Conservation (phyloP, 192 early-diverging fungal species). For the Linnemannia zychae region DNA sequence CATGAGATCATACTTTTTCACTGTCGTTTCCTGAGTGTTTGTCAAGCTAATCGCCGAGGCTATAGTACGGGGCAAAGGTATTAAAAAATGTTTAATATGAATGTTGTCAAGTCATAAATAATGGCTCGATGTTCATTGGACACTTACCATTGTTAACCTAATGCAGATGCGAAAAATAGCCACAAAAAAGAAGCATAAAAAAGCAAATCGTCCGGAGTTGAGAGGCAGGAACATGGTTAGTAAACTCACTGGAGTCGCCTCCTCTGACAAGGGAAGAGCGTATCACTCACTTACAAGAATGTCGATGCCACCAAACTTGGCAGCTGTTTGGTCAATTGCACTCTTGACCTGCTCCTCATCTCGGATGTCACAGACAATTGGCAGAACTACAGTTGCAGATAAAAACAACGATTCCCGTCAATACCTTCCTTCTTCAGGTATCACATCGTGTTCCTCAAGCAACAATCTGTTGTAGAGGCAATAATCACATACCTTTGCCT, state of each 20-base stretch:
- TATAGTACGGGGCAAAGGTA: too few species aligned
- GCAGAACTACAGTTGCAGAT: conserved; percentile 65
- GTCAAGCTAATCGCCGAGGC: conserved; percentile 81
- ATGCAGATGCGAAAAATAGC: neutral
- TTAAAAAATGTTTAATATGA: neutral
- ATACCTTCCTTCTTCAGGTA: neutral
- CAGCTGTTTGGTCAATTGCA: conserved; percentile 76
- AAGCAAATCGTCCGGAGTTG: too few species aligned
- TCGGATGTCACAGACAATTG: conserved; percentile 88
- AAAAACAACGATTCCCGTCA: neutral
- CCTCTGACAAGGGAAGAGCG: neutral
- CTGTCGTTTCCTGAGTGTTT: conserved; percentile 65
- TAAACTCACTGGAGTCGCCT: neutral
- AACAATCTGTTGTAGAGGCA: neutral
- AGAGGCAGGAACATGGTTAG: neutral
- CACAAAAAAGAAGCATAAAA: neutral
- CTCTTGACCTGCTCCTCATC: conserved; percentile 78
- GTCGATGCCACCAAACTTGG: conserved; percentile 83
- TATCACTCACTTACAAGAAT: conserved; percentile 82
- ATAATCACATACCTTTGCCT: conserved; percentile 61
- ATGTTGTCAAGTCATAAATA: neutral
- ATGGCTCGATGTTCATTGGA: neutral
- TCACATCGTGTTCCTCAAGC: neutral
- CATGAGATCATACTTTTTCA: conserved; percentile 82
- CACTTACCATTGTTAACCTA: conserved; percentile 49